Base-by-base conservation (phyloP, 2,329 filamentous ascomycete species). In the Colletotrichum agaves region DNA sequence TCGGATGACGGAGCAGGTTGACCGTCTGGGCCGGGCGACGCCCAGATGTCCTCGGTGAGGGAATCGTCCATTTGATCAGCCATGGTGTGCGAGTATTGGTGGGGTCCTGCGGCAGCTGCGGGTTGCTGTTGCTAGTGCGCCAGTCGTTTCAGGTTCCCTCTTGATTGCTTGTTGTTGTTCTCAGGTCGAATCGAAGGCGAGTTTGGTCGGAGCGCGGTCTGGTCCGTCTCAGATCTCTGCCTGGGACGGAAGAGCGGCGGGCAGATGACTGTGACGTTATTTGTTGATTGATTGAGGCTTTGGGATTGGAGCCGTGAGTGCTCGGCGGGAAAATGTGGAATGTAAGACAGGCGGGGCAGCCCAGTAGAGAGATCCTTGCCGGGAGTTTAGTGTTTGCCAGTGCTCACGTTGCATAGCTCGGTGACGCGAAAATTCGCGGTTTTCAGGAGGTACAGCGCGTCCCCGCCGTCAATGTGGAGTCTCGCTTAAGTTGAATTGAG, bases 11-110 rank as follows among this genome's bases (percentile, higher is more conserved):
- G 75, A 47, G 74, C 70, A 52, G 73, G 72, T 49, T 47, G 37
- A 56, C 74, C 70, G 61, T 77, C 72, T 27, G 79, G 78, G 37
- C 75, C 75, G 39, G 82, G 81, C 10, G 84, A 86, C 41, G 79
- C 77, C 79, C 83, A 84, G 57, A 84, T 78, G 67, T 84, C 78
- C 44, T 81, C 83, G n/a, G 80, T 77, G 68, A 85, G 81, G 27
- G 83, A 85, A 70, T 81, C 78, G 66, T 84, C 79, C 49, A 76
- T 76, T 59, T 81, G 74, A 75, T 83, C 82, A 39, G 81, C 77
- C 83, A 86, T 85, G 67, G 65, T 73, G 71, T 50, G 21, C 39
- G 23, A 15, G n/a, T 43, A 27, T 49, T n/a, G 46, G 46, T n/a
- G 23, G 65, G 19, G 44, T 56, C 43, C 27, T 13, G 43, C 61